Percentiles rank a stretch among this genome's conserved stretches.
These are phyloP conservation scores for Kalaharituber pfeilii DNA, from an alignment of 2,329 filamentous ascomycete species.

Conservation along the genomic window DNA sequence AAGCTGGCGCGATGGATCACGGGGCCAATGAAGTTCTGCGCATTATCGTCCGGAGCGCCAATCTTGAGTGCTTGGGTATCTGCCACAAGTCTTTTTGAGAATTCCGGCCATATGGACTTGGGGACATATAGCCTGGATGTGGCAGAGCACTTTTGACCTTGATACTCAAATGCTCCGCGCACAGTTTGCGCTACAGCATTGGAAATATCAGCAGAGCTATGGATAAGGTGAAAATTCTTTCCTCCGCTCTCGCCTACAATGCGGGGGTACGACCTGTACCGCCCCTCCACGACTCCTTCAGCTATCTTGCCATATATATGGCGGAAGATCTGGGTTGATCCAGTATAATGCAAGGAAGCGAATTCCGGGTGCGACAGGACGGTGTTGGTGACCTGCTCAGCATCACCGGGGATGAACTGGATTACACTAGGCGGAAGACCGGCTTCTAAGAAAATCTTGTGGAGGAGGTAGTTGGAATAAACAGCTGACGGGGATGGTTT, in stretches of 20 bases:
- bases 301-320: constrained; percentile 76
- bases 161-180: constrained; percentile 75
- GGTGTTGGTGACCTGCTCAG: constrained; percentile 62
- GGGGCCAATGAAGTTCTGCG: constrained; percentile 67
- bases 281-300: constrained; percentile 59
- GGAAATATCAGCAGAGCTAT: constrained; percentile 56
- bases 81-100: constrained; percentile 47
- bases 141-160: constrained; percentile 81
- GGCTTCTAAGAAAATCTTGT: constrained; percentile 79
- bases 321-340: constrained; percentile 80
- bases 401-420: constrained; percentile 81
- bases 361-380: constrained; percentile 65
- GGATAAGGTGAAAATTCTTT: constrained; percentile 83
- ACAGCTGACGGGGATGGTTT: constrained; percentile 86
- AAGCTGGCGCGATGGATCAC: constrained; percentile 72
- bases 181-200: constrained; percentile 71
- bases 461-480: constrained; percentile 77
- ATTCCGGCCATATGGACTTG: constrained; percentile 45
- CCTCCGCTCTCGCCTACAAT: constrained; percentile 83
- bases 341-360: constrained; percentile 85
- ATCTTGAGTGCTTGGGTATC: constrained; percentile 55
- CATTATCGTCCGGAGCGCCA: constrained; percentile 47
- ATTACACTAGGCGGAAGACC: constrained; percentile 79
- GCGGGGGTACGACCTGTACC: constrained; percentile 69
- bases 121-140: constrained; percentile 67